A percentile compares a stretch with the other conserved stretches of the same genome.
Conservation (phyloP, 768 basidiomycete genomes). For the Clathrus columnatus region DNA sequence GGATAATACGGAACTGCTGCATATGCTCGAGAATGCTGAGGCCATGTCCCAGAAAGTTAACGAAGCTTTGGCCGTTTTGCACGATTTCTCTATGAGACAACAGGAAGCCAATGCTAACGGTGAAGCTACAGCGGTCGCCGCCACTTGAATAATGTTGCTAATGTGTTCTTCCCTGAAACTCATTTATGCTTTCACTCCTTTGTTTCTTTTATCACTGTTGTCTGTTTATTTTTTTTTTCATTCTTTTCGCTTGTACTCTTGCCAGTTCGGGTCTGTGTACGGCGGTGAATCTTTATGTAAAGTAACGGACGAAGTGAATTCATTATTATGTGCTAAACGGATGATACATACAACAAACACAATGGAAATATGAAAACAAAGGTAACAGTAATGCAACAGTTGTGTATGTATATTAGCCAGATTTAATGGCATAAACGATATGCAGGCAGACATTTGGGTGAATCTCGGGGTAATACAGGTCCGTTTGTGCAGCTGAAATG, state of each 20-base stretch:
- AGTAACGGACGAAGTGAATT: constrained; percentile 6
- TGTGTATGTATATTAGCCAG: neutral
- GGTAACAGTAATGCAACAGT: neutral
- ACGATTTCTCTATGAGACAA: constrained; percentile 62
- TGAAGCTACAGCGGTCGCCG: neutral
- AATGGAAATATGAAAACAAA: neutral
- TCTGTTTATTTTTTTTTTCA: neutral
- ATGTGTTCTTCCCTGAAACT: neutral
- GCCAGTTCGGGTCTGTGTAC: constrained; percentile 8
- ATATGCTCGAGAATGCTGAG: constrained; percentile 74
- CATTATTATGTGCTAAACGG: constrained; percentile 1
- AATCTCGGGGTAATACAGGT: constrained; percentile 52
- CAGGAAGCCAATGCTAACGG: constrained; percentile 20
- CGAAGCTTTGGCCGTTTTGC: constrained; percentile 83
- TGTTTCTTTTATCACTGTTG: constrained; percentile 4
- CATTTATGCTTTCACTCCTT: constrained; percentile 1
- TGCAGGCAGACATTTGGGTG: constrained; percentile 45
- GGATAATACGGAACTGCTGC: constrained; percentile 90
- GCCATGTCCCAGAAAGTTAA: constrained; percentile 84
- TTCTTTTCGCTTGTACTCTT: constrained; percentile 7
- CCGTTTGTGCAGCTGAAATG: constrained; percentile 53
- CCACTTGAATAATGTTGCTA: neutral
- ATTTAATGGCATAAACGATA: constrained; percentile 42
- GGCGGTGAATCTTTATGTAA: constrained; percentile 10
- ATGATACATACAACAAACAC: neutral